Percentiles rank a stretch among this genome's conserved stretches.
phyloP scores from a whole-genome alignment of 352 stramenopile genomes.

The Globisporangium sylvaticum region DNA sequence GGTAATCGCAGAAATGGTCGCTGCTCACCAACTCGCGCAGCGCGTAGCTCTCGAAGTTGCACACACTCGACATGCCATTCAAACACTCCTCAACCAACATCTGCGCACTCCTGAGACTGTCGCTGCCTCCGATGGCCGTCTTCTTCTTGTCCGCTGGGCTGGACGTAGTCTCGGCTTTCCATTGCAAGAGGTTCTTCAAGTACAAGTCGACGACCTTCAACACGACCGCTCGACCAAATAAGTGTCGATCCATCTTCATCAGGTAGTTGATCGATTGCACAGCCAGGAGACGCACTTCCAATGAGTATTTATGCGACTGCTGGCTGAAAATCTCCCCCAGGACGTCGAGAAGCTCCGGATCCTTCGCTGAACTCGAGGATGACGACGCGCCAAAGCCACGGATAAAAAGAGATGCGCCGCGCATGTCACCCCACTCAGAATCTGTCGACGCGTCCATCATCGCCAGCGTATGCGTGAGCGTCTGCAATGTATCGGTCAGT shows the following conservation, averaged over 20 bases:
- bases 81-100: constrained; percentile 83
- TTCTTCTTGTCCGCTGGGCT: background rate
- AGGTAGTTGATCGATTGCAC: constrained; percentile 86
- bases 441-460: constrained; percentile 85
- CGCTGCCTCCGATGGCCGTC: background rate
- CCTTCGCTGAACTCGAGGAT: constrained; percentile 37
- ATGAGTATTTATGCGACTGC: constrained; percentile 27
- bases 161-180: constrained; percentile 13
- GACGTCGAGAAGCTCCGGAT: constrained; percentile 53
- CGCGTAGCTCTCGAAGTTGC: constrained; percentile 46
- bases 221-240: constrained; percentile 45
- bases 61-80: constrained; percentile 67
- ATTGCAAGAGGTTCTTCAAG: constrained; percentile 40
- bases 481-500: constrained; percentile 65
- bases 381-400: constrained; percentile 38
- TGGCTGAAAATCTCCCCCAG: constrained; percentile 51
- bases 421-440: constrained; percentile 60
- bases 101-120: constrained; percentile 26
- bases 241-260: constrained; percentile 74
- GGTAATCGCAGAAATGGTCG: constrained; percentile 38
- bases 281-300: constrained; percentile 53
- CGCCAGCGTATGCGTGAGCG: constrained; percentile 75
- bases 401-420: constrained; percentile 46
- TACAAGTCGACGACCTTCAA: constrained; percentile 54
- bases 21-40: constrained; percentile 46